Percentiles rank a stretch among this genome's conserved stretches.
These are phyloP conservation scores for Cucurbita ficifolia DNA, from an alignment of 306 rosid genomes.

Conservation along the genomic window DNA sequence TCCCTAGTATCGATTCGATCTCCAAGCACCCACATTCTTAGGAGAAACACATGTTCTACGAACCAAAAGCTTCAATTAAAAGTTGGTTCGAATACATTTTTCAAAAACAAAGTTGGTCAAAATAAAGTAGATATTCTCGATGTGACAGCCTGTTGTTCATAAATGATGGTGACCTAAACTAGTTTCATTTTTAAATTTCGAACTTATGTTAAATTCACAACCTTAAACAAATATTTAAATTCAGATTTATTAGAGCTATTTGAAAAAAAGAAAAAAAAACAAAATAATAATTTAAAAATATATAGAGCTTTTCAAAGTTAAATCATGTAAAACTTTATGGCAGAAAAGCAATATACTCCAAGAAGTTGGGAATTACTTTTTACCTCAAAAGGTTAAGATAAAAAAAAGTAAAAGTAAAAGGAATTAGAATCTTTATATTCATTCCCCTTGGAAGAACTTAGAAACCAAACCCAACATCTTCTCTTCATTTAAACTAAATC, in stretches of 20 bases:
- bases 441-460: neutral
- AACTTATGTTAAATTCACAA: no score
- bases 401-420: neutral
- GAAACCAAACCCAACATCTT: no score
- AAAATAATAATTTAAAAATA: neutral
- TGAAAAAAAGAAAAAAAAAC: no score
- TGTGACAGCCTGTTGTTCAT: no score
- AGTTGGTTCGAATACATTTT: neutral
- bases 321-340: neutral
- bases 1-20: neutral
- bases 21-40: neutral
- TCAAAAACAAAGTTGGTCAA: neutral
- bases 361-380: neutral
- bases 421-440: neutral
- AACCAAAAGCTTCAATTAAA: neutral
- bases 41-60: neutral
- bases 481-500: no score
- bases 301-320: neutral
- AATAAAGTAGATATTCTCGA: conserved; percentile 1
- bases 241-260: no score
- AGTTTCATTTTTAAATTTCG: no score
- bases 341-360: neutral
- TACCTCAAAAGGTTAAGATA: neutral
- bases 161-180: no score
- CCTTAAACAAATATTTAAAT: no score